Percentiles rank a stretch among this genome's conserved stretches.
Evolutionary conservation across 257 asterid species (phyloP).

Genomic region (Cordia subcordata): DNA sequence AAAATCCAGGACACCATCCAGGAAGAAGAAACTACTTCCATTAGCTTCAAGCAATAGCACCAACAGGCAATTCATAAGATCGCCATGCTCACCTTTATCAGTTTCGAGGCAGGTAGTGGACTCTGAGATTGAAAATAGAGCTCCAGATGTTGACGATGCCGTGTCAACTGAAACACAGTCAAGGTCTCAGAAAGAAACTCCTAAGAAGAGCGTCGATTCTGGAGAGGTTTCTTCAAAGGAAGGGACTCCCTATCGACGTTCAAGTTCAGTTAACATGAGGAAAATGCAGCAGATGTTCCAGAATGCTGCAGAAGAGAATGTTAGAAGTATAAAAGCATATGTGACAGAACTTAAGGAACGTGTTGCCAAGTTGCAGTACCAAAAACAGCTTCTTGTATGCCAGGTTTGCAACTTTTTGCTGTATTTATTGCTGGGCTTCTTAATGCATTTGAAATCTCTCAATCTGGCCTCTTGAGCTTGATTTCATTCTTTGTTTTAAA

Average conservation of each 20-base stretch:
- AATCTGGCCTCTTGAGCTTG: neutral
- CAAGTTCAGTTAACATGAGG: slow-evolving; percentile 92
- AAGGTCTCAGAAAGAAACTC: slow-evolving; percentile 59
- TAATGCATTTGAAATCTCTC: too few relatives aligned
- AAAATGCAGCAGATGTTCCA: slow-evolving; percentile 97
- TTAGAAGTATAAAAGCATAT: slow-evolving; percentile 86
- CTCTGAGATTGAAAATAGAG: slow-evolving; percentile 60
- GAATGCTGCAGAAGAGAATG: slow-evolving; percentile 98
- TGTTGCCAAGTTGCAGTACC: slow-evolving; percentile 95
- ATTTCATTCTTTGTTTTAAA: neutral
- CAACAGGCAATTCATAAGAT: slow-evolving; percentile 67
- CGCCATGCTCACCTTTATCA: slow-evolving; percentile 89
- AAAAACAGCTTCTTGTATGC: slow-evolving; percentile 95
- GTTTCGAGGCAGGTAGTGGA: slow-evolving; percentile 57
- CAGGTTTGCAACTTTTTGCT: slow-evolving; percentile 42
- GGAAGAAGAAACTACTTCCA: slow-evolving; percentile 70
- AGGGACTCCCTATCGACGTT: slow-evolving; percentile 81
- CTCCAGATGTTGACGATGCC: slow-evolving; percentile 59
- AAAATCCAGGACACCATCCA: slow-evolving; percentile 53
- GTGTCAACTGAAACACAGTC: slow-evolving; percentile 43
- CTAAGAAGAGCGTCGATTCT: slow-evolving; percentile 54
- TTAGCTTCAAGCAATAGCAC: slow-evolving; percentile 65
- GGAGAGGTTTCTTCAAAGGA: slow-evolving; percentile 83
- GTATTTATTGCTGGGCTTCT: too few relatives aligned
- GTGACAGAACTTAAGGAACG: slow-evolving; percentile 97